Conservation (phyloP, 2,329 filamentous ascomycete genomes). For the Curvularia eragrostidis region DNA sequence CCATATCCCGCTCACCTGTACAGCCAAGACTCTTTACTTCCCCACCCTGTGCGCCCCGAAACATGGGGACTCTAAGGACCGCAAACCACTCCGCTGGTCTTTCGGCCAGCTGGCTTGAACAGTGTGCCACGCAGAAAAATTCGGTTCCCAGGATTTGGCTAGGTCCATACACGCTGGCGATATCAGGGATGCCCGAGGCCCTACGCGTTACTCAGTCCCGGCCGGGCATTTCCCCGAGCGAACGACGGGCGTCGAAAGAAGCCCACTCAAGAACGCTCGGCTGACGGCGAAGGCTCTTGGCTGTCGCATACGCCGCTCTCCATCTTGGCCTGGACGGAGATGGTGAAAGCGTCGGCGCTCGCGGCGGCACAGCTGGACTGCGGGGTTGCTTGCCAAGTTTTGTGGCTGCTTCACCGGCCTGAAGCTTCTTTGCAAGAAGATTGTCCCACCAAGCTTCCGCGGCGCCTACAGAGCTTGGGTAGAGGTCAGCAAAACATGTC, state of each 20-base stretch:
- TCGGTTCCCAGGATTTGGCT: not conserved
- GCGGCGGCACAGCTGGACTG: slow-evolving; percentile 26
- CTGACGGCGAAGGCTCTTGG: slow-evolving; percentile 31
- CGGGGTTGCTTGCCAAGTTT: slow-evolving; percentile 38
- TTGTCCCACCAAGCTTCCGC: slow-evolving; percentile 31
- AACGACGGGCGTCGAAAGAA: slow-evolving; percentile 41
- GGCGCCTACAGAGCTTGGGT: slow-evolving; percentile 34
- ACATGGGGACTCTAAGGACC: not conserved
- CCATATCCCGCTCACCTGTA: slow-evolving; percentile 6
- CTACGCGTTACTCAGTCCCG: not conserved
- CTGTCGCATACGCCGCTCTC: slow-evolving; percentile 13
- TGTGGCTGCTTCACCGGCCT: slow-evolving; percentile 31
- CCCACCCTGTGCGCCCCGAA: slow-evolving; percentile 5
- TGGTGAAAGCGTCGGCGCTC: slow-evolving; percentile 11
- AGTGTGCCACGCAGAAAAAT: slow-evolving; percentile 3
- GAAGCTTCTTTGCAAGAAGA: slow-evolving; percentile 32
- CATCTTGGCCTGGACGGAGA: slow-evolving; percentile 30
- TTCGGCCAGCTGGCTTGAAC: not conserved
- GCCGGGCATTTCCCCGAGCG: slow-evolving; percentile 1
- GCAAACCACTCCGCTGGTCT: slow-evolving; percentile 3
- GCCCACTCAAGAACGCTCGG: slow-evolving; percentile 39
- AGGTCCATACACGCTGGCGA: not conserved
- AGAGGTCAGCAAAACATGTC: slow-evolving; percentile 6
- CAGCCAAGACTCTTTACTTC: slow-evolving; percentile 9
- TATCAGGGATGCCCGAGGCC: not conserved